Evolutionary conservation across 768 basidiomycete genomes (phyloP), one percentile per base, ranked within the genome.

Genomic region (Suillus weaverae): DNA sequence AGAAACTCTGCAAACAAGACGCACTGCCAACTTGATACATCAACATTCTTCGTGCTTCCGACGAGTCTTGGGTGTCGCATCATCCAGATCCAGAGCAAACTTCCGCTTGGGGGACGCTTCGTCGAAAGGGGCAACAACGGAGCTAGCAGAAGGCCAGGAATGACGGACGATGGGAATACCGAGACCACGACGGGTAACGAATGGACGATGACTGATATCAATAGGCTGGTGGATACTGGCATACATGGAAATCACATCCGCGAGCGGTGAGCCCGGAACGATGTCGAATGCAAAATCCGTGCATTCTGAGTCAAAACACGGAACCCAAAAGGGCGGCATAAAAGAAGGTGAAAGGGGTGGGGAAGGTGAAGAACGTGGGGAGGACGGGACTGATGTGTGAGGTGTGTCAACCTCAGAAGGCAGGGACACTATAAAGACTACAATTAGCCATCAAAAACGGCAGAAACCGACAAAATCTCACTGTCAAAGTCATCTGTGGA

Each of bases 331-430:
- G 6, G 53, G 33, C 20, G 35, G 35, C 53, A 20, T 35, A 7
- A 54, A 54, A 54, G 53, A 13, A 11, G 53, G 53, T 35, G 53
- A 35, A 54, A 20, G 32, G 53, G 53, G 33, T 7, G 53, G 11
- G 10, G 53, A 54, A 11, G 35, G 53, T 20, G 32, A 20, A 54
- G 53, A 35, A 35, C 32, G 20, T 7, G 53, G 33, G 20, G 53
- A 54, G 53, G 53, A 54, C 11, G 53, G 53, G 20, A 54, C 53
- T 14, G 53, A 54, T 54, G 53, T 54, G 35, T 54, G 53, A 33
- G 33, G 20, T 4, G 53, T 54, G 9, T 54, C 32, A 33, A 35
- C 32, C 53, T 54, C 53, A 33, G 32, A 54, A 10, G 32, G 53
- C 20, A n/a, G 32, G 32, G 33, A 54, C 1, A 33, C 53, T 54